phyloP scores from a whole-genome alignment of 495 filamentous ascomycete genomes.

The Penicillium odoratum region DNA sequence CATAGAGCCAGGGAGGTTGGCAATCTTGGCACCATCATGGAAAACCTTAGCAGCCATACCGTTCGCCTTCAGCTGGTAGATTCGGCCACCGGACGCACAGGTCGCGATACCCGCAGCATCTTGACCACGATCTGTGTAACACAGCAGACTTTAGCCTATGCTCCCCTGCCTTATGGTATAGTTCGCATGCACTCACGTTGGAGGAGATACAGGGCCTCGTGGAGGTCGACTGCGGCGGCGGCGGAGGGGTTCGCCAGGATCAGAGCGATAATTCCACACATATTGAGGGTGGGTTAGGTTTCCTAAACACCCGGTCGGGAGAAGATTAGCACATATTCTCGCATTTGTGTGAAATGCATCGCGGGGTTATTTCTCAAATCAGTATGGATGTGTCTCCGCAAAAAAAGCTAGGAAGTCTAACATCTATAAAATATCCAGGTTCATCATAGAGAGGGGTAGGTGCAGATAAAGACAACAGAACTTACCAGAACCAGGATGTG shows the following conservation, averaged over 20 bases:
- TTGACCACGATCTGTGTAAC: conserved; percentile 63
- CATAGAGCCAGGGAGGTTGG: conserved; percentile 85
- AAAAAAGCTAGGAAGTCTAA: conserved; percentile 50
- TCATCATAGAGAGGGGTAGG: conserved; percentile 41
- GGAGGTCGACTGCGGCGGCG: conserved; percentile 74
- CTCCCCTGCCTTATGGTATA: conserved; percentile 3
- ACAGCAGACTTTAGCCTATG: conserved; percentile 19
- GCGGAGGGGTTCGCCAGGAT: conserved; percentile 69
- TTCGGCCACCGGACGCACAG: conserved; percentile 73
- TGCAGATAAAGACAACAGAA: conserved; percentile 3
- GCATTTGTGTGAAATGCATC: conserved; percentile 13
- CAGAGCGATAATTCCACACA: conserved; percentile 87
- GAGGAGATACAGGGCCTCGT: conserved; percentile 87
- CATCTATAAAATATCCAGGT: conserved; percentile 49
- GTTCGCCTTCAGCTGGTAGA: conserved; percentile 90
- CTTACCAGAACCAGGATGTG: conserved; percentile 21
- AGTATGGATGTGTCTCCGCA: conserved; percentile 46
- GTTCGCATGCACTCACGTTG: conserved; percentile 53
- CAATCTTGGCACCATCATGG: conserved; percentile 69
- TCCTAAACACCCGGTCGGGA: conserved; percentile 6
- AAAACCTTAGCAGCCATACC: conserved; percentile 91
- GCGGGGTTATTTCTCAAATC: conserved; percentile 29
- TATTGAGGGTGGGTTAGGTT: conserved; percentile 36
- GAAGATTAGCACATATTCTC: conserved; percentile 19
- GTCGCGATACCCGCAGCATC: conserved; percentile 88